Conservation (phyloP, 2,329 filamentous ascomycete genomes). For the Pseudocercospora crystallina region DNA sequence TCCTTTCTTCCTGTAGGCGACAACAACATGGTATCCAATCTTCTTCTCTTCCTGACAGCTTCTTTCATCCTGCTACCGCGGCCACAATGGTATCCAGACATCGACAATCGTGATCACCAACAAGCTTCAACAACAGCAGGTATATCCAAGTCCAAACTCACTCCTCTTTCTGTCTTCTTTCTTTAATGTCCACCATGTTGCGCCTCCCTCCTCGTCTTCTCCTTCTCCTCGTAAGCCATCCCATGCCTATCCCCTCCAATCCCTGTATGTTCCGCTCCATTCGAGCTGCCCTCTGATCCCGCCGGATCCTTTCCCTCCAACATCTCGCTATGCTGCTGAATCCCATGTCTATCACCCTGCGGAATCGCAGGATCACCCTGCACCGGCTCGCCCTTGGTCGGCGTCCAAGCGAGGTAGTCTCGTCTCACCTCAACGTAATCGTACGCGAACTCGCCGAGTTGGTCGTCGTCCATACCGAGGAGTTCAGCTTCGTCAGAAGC, state of each 20-base stretch:
- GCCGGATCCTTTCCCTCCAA: constrained; percentile 56
- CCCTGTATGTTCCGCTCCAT: constrained; percentile 46
- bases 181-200: constrained; percentile 18
- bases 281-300: constrained; percentile 40
- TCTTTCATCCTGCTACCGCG: too few species aligned
- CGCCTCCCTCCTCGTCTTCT: constrained; percentile 25
- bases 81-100: too few species aligned
- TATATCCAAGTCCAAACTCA: too few species aligned
- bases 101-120: too few species aligned
- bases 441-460: constrained; percentile 86
- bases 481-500: constrained; percentile 80
- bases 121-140: too few species aligned
- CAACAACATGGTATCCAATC: too few species aligned
- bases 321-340: constrained; percentile 63
- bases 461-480: constrained; percentile 85
- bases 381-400: constrained; percentile 66
- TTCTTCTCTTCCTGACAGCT: too few species aligned
- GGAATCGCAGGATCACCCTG: constrained; percentile 61
- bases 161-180: too few species aligned
- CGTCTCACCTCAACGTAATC: constrained; percentile 87
- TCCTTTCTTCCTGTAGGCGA: too few species aligned
- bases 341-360: constrained; percentile 63
- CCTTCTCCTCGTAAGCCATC: constrained; percentile 49
- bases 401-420: constrained; percentile 86
- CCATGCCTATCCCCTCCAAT: constrained; percentile 55